Evolutionary conservation across 2,329 filamentous ascomycete species (phyloP), one percentile per base, ranked within the genome.

Genomic region (Venturia asperata): DNA sequence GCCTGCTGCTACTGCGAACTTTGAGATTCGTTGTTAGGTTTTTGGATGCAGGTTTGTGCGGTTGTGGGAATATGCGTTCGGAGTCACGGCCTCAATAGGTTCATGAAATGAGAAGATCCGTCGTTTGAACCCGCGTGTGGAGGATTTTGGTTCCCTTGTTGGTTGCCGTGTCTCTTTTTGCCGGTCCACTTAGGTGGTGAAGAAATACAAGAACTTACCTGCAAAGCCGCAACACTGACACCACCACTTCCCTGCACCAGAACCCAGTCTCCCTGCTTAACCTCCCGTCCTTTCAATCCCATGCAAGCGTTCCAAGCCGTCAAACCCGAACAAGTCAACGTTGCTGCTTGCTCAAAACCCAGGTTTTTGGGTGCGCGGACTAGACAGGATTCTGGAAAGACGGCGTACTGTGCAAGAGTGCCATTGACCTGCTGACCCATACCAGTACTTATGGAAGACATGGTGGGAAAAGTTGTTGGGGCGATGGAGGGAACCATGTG

Each of bases 361-460:
- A 83, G 72, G 65, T 80, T 81, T 64, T 83, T 75, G 1, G 90
- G 90, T 66, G 83, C 79, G 61, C 76, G 77, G 19, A 91, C 87
- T 5, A 93, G 79, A 1, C 88, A 88, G 27, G 78, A 72, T 71
- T 91, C 86, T 67, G 83, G 80, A 72, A 89, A 91, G 13, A 85
- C 82, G 66, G 78, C 88, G 68, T 88, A 85, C 69, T 87, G 80
- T 56, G 88, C 83, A 37, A 93, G 80, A 0, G 82, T 83, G 66
- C 90, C 90, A 70, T 92, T 84, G 1, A 88, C 65, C 13, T 80
- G 80, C 62, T 88, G 88, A 65, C 90, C 90, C 1, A 92, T 82
- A 2, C 88, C 88, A 0, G 85, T 85, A 0, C 66, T 65, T 2
- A 80, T 68, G 30, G 73, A 71, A 13, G 71, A 61, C n/a, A 68